phyloP scores from a whole-genome alignment of 257 asterid genomes.

The Paulownia fortunei region DNA sequence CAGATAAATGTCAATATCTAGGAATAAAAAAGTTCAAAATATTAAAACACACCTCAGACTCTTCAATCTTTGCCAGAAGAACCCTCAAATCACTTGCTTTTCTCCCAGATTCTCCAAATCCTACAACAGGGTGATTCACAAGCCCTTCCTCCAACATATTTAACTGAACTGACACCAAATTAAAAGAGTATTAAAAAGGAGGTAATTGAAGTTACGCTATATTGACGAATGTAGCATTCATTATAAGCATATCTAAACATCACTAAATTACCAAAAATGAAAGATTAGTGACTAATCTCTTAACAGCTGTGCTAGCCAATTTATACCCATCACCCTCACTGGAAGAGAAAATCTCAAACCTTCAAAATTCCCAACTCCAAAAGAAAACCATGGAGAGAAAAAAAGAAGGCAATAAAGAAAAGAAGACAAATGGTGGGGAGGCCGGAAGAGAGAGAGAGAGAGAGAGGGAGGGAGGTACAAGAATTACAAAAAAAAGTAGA shows the following conservation, averaged over 20 bases:
- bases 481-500: conserved; percentile 26
- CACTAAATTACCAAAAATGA: conserved; percentile 14
- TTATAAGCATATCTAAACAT: conserved; percentile 22
- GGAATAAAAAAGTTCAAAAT: conserved; percentile 15
- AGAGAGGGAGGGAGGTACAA: too few relatives aligned
- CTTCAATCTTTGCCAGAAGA: conserved; percentile 94
- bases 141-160: conserved; percentile 99
- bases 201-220: conserved; percentile 13
- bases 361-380: conserved; percentile 4
- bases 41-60: conserved; percentile 80
- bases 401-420: neutral
- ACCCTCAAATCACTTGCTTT: conserved; percentile 83
- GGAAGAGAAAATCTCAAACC: conserved; percentile 23
- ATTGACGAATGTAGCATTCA: conserved; percentile 9
- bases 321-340: conserved; percentile 23
- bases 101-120: conserved; percentile 97
- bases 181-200: conserved; percentile 33
- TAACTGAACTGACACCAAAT: conserved; percentile 92
- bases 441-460: neutral
- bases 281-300: neutral
- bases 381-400: neutral
- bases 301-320: conserved; percentile 16
- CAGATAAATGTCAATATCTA: conserved; percentile 14
- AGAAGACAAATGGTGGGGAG: conserved; percentile 6
- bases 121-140: conserved; percentile 85